phyloP scores from a whole-genome alignment of 1,284 basidiomycete species.

The Mycena sp. region DNA sequence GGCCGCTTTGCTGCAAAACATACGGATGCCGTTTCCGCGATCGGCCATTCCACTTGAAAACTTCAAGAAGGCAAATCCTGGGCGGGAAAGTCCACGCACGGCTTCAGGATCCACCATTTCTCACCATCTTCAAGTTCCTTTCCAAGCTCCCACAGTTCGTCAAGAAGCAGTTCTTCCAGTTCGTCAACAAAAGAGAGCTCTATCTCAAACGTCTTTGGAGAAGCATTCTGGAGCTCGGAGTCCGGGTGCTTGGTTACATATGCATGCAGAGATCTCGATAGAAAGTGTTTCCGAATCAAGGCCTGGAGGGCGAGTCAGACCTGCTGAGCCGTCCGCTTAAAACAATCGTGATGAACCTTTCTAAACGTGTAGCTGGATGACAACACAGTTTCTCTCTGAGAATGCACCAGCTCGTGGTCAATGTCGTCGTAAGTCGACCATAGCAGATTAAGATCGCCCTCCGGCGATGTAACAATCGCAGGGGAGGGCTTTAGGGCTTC shows the following conservation, averaged over 20 bases:
- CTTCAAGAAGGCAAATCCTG: constrained; percentile 19
- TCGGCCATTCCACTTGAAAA: constrained; percentile 87
- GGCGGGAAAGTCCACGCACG: constrained; percentile 53
- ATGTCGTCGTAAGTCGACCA: constrained; percentile 89
- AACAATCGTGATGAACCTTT: constrained; percentile 26
- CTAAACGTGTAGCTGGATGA: constrained; percentile 92
- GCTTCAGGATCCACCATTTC: constrained; percentile 95
- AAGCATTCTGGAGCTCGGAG: constrained; percentile 63
- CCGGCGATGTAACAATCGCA: constrained; percentile 41
- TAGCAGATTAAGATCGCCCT: constrained; percentile 52
- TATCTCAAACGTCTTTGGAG: constrained; percentile 88
- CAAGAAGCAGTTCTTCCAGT: constrained; percentile 92
- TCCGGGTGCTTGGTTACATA: constrained; percentile 80
- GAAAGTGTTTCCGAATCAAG: constrained; percentile 94
- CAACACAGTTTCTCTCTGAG: constrained; percentile 61
- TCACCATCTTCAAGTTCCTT: constrained; percentile 64
- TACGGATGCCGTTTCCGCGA: constrained; percentile 92
- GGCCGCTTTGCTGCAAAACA: constrained; percentile 86
- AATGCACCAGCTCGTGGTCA: constrained; percentile 78
- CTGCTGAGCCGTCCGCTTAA: not conserved
- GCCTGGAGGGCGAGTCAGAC: constrained; percentile 62
- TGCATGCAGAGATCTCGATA: constrained; percentile 82
- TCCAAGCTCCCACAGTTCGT: constrained; percentile 93
- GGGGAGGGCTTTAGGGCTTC: constrained; percentile 49
- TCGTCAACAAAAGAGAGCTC: constrained; percentile 95